Base-by-base conservation (phyloP, 768 basidiomycete species). In the Saitozyma podzolica region DNA sequence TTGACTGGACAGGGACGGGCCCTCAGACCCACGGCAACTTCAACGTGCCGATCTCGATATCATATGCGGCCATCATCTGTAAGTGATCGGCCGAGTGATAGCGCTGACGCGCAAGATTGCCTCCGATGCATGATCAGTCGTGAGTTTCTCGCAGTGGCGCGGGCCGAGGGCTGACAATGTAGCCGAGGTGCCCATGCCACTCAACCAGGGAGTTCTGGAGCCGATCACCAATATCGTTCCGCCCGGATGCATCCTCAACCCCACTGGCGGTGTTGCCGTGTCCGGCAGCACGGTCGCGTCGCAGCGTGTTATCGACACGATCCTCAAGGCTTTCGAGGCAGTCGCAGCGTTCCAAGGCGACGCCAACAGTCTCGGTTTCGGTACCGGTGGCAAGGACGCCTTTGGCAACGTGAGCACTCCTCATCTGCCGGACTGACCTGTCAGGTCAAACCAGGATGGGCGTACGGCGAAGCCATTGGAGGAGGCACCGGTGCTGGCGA, bases 341-440 rank as follows among this genome's bases (percentile, higher is more conserved):
- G 88, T 87, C 52, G 92, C 92, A n/a, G 94, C 93, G 0, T 91
- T 89, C 70, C 93, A 96, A 76, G 94, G 94, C 0, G 91, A 90
- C 72, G 79, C 79, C 52, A 93, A 91, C 53, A 94, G 94, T 75
- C 81, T 95, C 50, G 93, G 92, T 0, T 95, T 94, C 73, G 92
- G 91, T 6, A 83, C 87, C 0, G 91, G 90, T 10, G 91, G 91
- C 16, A 91, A 91, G 79, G 86, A 88, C 73, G 86, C 84, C 29
- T 29, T 29, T 29, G 29, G 29, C 29, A 29, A 29, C 29, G 29
- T n/a, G 11, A 62, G 40, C 37, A 58, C 17, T 39, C 14, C 4
- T 3, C 29, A 29, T 29, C 29, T 29, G 29, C 29, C 5, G 29
- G 5, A 29, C 29, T 29, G 29, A 29, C 29, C 29, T 29, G 29